Conservation (phyloP, 164 flowering plant genomes). For the Macadamia tetraphylla region DNA sequence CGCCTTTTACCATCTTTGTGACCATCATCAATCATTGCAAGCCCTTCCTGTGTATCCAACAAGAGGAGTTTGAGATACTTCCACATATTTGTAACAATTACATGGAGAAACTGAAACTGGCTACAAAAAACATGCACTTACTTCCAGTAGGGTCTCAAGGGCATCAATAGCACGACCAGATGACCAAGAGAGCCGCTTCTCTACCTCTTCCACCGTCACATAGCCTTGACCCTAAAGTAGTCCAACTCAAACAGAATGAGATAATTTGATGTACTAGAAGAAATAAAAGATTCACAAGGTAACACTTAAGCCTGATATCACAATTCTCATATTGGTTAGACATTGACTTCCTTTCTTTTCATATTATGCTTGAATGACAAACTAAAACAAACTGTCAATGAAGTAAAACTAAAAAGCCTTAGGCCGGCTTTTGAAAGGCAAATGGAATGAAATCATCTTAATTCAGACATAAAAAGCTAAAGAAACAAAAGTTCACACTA, state of each 20-base stretch:
- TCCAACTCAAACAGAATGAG: neutral
- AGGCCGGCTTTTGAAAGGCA: too few species aligned
- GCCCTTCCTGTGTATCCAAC: slow-evolving; percentile 76
- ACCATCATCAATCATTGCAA: slow-evolving; percentile 96
- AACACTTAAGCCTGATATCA: too few species aligned
- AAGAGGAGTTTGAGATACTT: slow-evolving; percentile 1
- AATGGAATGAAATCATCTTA: too few species aligned
- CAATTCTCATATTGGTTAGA: too few species aligned
- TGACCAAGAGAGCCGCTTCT: slow-evolving; percentile 71
- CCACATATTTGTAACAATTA: neutral
- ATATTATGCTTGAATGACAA: too few species aligned
- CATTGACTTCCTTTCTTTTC: too few species aligned
- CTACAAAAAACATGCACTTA: slow-evolving; percentile 22
- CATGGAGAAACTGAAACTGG: neutral
- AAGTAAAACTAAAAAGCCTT: too few species aligned
- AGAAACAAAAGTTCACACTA: too few species aligned
- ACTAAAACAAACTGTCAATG: too few species aligned
- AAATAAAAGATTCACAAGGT: too few species aligned
- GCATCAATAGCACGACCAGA: slow-evolving; percentile 85
- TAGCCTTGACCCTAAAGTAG: slow-evolving; percentile 72
- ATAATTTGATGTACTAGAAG: too few species aligned
- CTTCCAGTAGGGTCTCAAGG: slow-evolving; percentile 76
- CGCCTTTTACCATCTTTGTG: slow-evolving; percentile 76
- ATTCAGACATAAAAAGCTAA: too few species aligned
- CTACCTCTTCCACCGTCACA: slow-evolving; percentile 83